Conservation (phyloP, 1,284 basidiomycete genomes). For the Ceratobasidium sp. region DNA sequence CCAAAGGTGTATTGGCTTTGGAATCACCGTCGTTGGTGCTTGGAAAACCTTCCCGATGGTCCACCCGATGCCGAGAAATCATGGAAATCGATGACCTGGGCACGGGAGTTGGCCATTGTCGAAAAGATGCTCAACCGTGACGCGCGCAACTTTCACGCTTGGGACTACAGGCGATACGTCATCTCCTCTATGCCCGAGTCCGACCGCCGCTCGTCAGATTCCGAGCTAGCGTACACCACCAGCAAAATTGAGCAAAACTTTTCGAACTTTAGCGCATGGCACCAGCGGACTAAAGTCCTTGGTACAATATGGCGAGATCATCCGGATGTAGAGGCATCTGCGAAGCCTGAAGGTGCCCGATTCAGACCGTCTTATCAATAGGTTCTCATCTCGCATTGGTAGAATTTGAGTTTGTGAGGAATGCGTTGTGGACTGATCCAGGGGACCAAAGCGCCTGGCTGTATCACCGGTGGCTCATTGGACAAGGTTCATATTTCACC, state of each 20-base stretch:
- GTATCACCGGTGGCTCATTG: conserved; percentile 96
- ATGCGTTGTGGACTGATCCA: conserved; percentile 97
- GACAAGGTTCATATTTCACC: conserved; percentile 59
- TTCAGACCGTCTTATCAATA: too few relatives aligned
- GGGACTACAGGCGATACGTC: conserved; percentile 89
- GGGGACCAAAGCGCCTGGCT: conserved; percentile 97
- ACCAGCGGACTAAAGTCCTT: conserved; percentile 89
- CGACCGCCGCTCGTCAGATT: conserved; percentile 55
- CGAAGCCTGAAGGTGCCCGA: conserved; percentile 74
- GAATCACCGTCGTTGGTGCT: conserved; percentile 94
- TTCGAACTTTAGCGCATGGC: conserved; percentile 99
- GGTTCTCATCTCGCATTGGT: too few relatives aligned
- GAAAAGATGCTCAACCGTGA: conserved; percentile 91
- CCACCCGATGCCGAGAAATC: conserved; percentile 54
- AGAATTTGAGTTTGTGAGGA: conserved; percentile 93
- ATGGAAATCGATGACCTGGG: conserved; percentile 82
- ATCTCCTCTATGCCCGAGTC: conserved; percentile 66
- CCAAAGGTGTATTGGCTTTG: conserved; percentile 98
- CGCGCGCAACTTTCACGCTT: conserved; percentile 90
- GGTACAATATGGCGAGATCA: conserved; percentile 69
- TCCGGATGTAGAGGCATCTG: conserved; percentile 57
- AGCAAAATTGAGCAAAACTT: conserved; percentile 94
- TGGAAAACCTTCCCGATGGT: conserved; percentile 79
- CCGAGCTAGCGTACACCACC: conserved; percentile 82
- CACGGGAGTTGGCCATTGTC: conserved; percentile 80